phyloP scores from a whole-genome alignment of 768 basidiomycete genomes.

The Lentinula raphanica region DNA sequence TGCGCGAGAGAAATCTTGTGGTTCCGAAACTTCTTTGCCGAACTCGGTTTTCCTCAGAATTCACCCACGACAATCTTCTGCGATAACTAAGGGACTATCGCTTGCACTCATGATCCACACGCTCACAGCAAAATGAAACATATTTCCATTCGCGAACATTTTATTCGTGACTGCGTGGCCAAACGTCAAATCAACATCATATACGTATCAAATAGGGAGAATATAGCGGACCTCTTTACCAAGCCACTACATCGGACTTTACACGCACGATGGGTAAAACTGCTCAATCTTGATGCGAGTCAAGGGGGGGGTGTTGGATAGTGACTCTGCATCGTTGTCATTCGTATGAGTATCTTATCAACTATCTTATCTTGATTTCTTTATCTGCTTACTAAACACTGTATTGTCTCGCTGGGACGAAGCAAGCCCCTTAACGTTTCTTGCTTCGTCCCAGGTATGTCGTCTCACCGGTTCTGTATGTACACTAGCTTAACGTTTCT shows the following conservation, averaged over 20 bases:
- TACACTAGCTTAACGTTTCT: neutral
- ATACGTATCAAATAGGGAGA: too few species aligned
- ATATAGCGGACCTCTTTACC: slow-evolving; percentile 27
- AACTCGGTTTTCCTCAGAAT: neutral
- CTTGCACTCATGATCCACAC: neutral
- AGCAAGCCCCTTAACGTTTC: neutral
- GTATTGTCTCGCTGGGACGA: too few species aligned
- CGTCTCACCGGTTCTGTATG: neutral
- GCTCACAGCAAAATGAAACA: slow-evolving; percentile 29
- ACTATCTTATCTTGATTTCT: too few species aligned
- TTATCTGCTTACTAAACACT: too few species aligned
- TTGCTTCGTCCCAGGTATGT: neutral
- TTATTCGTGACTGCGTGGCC: slow-evolving; percentile 20
- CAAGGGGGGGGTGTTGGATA: too few species aligned
- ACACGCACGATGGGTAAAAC: neutral
- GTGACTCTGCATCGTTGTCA: too few species aligned
- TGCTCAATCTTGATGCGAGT: too few species aligned
- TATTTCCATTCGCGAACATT: slow-evolving; percentile 14
- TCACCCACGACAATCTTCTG: neutral
- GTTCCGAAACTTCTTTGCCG: neutral
- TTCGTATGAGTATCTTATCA: too few species aligned
- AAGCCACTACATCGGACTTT: slow-evolving; percentile 16
- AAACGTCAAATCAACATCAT: slow-evolving; percentile 15
- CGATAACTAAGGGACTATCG: neutral
- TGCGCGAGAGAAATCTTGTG: neutral